phyloP scores from a whole-genome alignment of 805 yeast genomes.

The Blastobotrys terrestris region DNA sequence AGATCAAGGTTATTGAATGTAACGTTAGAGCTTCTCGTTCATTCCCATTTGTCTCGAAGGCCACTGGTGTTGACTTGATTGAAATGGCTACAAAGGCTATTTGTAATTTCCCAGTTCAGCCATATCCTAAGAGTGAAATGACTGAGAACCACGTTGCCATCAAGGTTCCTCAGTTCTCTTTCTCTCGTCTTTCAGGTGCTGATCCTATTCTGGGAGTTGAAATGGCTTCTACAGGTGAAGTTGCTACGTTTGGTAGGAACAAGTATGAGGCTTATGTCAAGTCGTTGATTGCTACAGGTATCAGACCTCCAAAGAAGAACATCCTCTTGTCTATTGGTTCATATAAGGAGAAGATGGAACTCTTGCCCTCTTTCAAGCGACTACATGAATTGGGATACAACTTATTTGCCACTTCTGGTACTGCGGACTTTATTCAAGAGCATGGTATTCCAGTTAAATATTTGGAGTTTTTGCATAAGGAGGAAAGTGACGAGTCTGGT shows the following conservation, averaged over 20 bases:
- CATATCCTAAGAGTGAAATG: conserved; percentile 83
- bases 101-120: conserved; percentile 77
- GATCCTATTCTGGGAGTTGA: conserved; percentile 98
- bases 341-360: conserved; percentile 89
- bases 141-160: conserved; percentile 94
- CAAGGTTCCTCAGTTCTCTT: conserved; percentile 96
- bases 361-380: conserved; percentile 79
- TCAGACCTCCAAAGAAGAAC: conserved; percentile 91
- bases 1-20: conserved; percentile 96
- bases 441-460: conserved; percentile 92
- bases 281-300: conserved; percentile 90
- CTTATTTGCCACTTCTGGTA: conserved; percentile 96
- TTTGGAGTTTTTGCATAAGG: conserved; percentile 76
- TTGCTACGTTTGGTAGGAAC: conserved; percentile 93
- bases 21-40: conserved; percentile 99
- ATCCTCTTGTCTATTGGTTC: conserved; percentile 93
- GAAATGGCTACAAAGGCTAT: conserved; percentile 97
- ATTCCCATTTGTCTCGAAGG: conserved; percentile 97
- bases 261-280: conserved; percentile 97
- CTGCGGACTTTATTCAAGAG: conserved; percentile 96
- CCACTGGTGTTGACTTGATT: conserved; percentile 90
- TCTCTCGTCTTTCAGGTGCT: conserved; percentile 95
- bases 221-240: conserved; percentile 99
- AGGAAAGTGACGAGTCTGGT: conserved; percentile 46
- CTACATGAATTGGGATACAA: conserved; percentile 80